phyloP scores from a whole-genome alignment of 495 filamentous ascomycete genomes.

The Hypoxylon fuscum region DNA sequence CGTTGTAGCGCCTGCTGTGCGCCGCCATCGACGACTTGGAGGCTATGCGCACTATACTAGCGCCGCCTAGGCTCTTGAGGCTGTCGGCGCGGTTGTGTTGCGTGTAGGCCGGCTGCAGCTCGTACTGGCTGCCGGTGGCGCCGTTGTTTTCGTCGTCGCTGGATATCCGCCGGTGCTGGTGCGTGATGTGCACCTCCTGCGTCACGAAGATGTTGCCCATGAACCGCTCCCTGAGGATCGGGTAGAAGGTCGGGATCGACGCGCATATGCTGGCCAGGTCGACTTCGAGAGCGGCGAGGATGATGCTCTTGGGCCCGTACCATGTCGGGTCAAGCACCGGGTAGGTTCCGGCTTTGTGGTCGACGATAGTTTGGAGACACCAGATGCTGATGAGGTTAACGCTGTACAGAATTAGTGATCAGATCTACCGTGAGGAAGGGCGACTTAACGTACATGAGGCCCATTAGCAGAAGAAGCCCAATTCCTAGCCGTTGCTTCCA shows the following conservation, averaged over 20 bases:
- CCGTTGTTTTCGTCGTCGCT: slow-evolving; percentile 13
- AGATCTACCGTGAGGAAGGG: neutral
- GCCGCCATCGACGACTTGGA: neutral
- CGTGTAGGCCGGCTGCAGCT: slow-evolving; percentile 17
- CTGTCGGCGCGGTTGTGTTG: slow-evolving; percentile 10
- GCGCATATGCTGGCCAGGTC: slow-evolving; percentile 50
- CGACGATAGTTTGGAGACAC: slow-evolving; percentile 38
- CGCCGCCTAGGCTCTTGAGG: slow-evolving; percentile 8
- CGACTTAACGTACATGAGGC: slow-evolving; percentile 32
- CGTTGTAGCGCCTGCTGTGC: slow-evolving; percentile 16
- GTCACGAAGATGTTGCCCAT: slow-evolving; percentile 43
- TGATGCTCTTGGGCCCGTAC: slow-evolving; percentile 41
- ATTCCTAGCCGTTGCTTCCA: slow-evolving; percentile 43
- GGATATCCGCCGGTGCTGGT: slow-evolving; percentile 40
- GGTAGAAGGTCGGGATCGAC: slow-evolving; percentile 48
- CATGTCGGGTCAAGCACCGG: slow-evolving; percentile 44
- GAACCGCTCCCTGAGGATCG: slow-evolving; percentile 30
- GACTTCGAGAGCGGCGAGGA: slow-evolving; percentile 48
- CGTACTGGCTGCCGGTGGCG: slow-evolving; percentile 1
- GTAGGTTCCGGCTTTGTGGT: slow-evolving; percentile 39
- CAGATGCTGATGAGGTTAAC: slow-evolving; percentile 42
- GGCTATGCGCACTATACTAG: neutral
- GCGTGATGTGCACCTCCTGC: slow-evolving; percentile 44
- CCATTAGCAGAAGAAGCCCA: slow-evolving; percentile 36
- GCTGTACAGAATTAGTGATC: slow-evolving; percentile 12